These are phyloP conservation scores for Solanum chiquidenum DNA, from an alignment of 257 asterid species.

Conservation along the genomic window DNA sequence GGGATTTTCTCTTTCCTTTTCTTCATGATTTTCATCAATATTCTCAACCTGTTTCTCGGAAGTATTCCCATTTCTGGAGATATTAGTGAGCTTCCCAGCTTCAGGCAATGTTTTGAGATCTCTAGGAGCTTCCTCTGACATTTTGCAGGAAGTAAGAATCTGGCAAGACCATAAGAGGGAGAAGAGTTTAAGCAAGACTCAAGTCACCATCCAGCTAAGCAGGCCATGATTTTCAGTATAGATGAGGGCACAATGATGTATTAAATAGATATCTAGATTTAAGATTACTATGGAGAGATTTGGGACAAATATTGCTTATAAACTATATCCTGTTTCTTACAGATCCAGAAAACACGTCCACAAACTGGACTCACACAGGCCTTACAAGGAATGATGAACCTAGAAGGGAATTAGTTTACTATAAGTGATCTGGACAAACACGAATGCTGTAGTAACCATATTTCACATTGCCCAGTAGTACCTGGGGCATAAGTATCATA, in stretches of 20 bases:
- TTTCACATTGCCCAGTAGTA: background rate
- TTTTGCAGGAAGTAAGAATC: conserved; percentile 3
- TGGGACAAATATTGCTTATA: background rate
- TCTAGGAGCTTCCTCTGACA: conserved; percentile 49
- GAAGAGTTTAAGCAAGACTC: background rate
- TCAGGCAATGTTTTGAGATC: conserved; percentile 32
- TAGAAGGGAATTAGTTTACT: background rate
- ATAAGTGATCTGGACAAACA: background rate
- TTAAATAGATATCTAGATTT: background rate
- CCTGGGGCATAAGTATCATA: background rate
- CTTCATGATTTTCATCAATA: conserved; percentile 23
- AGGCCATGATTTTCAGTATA: background rate
- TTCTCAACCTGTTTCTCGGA: conserved; percentile 26
- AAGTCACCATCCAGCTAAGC: background rate
- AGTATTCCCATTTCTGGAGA: conserved; percentile 30
- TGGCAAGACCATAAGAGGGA: background rate
- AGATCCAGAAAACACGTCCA: background rate
- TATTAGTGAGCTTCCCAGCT: conserved; percentile 33
- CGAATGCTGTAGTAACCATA: background rate
- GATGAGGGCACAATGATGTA: background rate
- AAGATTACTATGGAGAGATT: background rate
- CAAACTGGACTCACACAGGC: background rate
- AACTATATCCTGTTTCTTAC: background rate
- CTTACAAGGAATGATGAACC: background rate
- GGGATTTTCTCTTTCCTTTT: conserved; percentile 18